phyloP scores from a whole-genome alignment of 306 rosid genomes.

The Citrullus mucosospermus region DNA sequence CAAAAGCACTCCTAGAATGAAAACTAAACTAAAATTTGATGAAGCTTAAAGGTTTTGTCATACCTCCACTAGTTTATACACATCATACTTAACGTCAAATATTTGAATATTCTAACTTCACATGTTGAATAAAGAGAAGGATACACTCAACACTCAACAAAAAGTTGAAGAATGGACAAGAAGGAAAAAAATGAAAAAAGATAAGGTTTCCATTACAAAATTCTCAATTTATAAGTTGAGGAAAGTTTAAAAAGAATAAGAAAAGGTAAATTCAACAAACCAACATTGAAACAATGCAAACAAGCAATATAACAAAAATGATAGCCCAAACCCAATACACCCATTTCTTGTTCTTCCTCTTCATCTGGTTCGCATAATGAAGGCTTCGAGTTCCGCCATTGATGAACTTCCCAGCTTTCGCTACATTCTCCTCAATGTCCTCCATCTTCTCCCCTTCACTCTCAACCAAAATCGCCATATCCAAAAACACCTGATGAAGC shows the following conservation, averaged over 20 bases:
- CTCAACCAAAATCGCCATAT: slow-evolving; percentile 89
- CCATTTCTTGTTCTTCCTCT: slow-evolving; percentile 44
- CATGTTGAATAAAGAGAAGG: too few species aligned
- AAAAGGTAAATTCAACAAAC: slow-evolving; percentile 20
- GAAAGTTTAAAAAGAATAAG: neutral
- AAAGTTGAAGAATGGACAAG: too few species aligned
- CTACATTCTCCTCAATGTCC: slow-evolving; percentile 76
- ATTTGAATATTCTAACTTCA: too few species aligned
- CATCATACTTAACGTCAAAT: too few species aligned
- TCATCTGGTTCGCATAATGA: slow-evolving; percentile 46
- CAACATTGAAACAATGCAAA: slow-evolving; percentile 38
- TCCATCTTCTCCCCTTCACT: slow-evolving; percentile 69
- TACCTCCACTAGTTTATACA: too few species aligned
- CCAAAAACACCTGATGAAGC: slow-evolving; percentile 91
- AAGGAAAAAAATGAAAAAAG: too few species aligned
- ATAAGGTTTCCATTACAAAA: too few species aligned
- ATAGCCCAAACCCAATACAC: slow-evolving; percentile 41
- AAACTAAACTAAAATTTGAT: too few species aligned
- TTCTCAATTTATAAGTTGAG: neutral
- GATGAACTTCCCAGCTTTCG: slow-evolving; percentile 38
- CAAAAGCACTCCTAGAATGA: too few species aligned
- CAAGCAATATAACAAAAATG: slow-evolving; percentile 37
- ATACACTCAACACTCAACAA: too few species aligned
- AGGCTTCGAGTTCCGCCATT: slow-evolving; percentile 64
- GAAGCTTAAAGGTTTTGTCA: too few species aligned